phyloP scores from a whole-genome alignment of 768 basidiomycete genomes.

The Leccinum boreale region DNA sequence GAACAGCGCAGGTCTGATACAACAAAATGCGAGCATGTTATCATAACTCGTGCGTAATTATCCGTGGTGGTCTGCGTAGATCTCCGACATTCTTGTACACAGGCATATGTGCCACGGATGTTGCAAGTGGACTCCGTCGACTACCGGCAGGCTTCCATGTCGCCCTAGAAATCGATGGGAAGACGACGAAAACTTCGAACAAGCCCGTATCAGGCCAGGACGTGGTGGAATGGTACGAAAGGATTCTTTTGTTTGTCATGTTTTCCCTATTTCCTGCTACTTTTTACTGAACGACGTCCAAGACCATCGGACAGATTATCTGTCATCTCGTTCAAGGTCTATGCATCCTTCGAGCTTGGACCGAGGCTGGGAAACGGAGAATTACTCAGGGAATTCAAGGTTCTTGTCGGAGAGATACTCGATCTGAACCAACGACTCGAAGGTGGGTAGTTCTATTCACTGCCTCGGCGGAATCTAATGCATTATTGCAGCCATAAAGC shows the following conservation, averaged over 20 bases:
- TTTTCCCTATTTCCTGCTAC: not conserved
- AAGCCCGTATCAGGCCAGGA: not conserved
- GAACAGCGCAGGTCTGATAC: not conserved
- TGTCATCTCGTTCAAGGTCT: not conserved
- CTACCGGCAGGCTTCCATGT: not conserved
- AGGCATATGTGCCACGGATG: not conserved
- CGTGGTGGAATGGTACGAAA: not conserved
- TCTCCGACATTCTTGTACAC: not conserved
- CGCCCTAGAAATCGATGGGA: not conserved
- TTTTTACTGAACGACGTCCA: not conserved
- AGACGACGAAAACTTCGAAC: not conserved
- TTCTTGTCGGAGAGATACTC: not conserved
- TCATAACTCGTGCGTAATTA: not conserved
- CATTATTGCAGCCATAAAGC: not conserved
- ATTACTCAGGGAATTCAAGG: not conserved
- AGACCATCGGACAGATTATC: not conserved
- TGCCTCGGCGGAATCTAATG: not conserved
- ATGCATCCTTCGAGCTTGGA: not conserved
- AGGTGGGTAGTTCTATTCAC: not conserved
- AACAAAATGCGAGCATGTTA: not conserved
- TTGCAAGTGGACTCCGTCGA: not conserved
- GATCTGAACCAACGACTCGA: not conserved
- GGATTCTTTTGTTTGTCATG: not conserved
- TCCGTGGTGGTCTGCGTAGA: not conserved
- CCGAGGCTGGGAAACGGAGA: not conserved